Evolutionary conservation across 2,329 filamentous ascomycete species (phyloP).

Genomic region (Cadophora sp.): DNA sequence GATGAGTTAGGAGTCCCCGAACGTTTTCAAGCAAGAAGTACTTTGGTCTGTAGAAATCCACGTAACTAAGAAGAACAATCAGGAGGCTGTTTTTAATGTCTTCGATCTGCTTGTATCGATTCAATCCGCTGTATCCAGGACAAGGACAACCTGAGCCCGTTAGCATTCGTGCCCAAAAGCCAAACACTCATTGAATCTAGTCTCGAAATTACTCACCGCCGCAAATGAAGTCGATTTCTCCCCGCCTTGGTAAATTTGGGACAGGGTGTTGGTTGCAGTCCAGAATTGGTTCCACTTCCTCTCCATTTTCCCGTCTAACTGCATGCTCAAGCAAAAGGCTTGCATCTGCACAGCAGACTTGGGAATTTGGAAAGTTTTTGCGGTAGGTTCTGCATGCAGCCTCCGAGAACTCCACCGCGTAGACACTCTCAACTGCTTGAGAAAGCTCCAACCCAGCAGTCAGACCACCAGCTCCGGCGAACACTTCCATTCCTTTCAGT

Average conservation of each 20-base stretch:
- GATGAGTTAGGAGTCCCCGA: conserved; percentile 21
- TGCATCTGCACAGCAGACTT: conserved; percentile 13
- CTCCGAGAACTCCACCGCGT: not conserved
- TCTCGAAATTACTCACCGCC: conserved; percentile 20
- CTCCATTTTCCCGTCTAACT: conserved; percentile 2
- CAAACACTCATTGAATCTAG: not conserved
- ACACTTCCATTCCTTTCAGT: conserved; percentile 7
- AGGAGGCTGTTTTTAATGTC: conserved; percentile 37
- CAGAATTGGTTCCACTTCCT: not conserved
- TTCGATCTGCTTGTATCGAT: conserved; percentile 23
- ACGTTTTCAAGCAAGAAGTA: conserved; percentile 42
- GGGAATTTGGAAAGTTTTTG: conserved; percentile 9
- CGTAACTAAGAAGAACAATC: conserved; percentile 31
- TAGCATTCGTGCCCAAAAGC: not conserved
- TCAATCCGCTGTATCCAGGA: conserved; percentile 28
- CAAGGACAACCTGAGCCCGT: conserved; percentile 31
- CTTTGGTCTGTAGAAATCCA: conserved; percentile 38
- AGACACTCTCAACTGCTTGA: conserved; percentile 7
- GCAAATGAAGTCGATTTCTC: conserved; percentile 30
- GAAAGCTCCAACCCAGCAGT: conserved; percentile 8
- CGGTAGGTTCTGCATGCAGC: conserved; percentile 13
- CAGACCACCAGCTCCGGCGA: conserved; percentile 27
- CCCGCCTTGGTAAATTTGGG: conserved; percentile 24
- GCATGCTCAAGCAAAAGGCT: conserved; percentile 17
- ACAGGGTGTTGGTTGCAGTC: conserved; percentile 11